Percentiles rank a stretch among this genome's conserved stretches.
Conservation (phyloP, 2,329 filamentous ascomycete genomes). For the Colletotrichum phormii region DNA sequence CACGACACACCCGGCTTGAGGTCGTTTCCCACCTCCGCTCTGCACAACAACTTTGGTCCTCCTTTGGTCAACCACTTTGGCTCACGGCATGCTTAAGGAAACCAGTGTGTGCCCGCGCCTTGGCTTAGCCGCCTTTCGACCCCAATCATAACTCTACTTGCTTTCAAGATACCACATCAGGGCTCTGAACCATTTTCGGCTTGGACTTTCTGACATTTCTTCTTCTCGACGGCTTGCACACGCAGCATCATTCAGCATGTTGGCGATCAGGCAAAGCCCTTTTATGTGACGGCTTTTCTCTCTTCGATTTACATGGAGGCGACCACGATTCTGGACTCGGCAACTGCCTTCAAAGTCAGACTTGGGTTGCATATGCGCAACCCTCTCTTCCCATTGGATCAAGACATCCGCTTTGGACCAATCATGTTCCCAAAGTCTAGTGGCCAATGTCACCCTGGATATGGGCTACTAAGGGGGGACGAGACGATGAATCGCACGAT, state of each 20-base stretch:
- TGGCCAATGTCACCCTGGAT: slow-evolving; percentile 8
- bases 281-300: slow-evolving; percentile 18
- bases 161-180: slow-evolving; percentile 37
- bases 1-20: slow-evolving; percentile 19
- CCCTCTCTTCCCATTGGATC: slow-evolving; percentile 27
- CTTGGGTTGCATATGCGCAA: slow-evolving; percentile 25
- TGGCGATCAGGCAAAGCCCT: slow-evolving; percentile 27
- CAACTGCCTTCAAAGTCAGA: slow-evolving; percentile 11
- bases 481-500: slow-evolving; percentile 35
- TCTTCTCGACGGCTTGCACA: slow-evolving; percentile 27
- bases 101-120: slow-evolving; percentile 1
- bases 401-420: slow-evolving; percentile 19
- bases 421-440: slow-evolving; percentile 10
- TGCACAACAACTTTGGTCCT: neutral
- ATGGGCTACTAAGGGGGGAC: slow-evolving; percentile 10
- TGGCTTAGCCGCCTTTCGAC: slow-evolving; percentile 25
- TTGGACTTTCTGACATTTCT: slow-evolving; percentile 27
- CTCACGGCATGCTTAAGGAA: neutral
- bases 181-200: slow-evolving; percentile 20
- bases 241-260: slow-evolving; percentile 26
- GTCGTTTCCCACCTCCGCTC: slow-evolving; percentile 12
- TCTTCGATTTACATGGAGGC: slow-evolving; percentile 32
- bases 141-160: slow-evolving; percentile 33
- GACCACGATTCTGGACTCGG: slow-evolving; percentile 13
- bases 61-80: neutral